Evolutionary conservation across 208 protist genomes (phyloP).

Genomic region (Angomonas deanei): DNA sequence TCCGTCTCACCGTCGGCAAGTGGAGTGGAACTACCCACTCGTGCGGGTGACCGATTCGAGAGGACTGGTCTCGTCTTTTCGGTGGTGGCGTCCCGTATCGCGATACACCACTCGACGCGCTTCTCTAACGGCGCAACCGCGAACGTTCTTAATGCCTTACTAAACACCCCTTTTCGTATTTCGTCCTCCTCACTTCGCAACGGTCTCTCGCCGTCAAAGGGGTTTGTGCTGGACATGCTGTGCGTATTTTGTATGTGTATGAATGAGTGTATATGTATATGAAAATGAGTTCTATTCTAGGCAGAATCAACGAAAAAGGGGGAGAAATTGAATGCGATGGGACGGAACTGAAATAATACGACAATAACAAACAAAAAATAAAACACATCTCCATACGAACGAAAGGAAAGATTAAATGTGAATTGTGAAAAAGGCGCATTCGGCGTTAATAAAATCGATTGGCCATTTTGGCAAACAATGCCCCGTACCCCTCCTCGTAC

Average conservation of each 20-base stretch:
- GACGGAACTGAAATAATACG: too few species aligned
- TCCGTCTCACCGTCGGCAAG: background rate
- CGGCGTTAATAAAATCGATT: too few species aligned
- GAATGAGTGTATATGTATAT: too few species aligned
- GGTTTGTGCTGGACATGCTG: conserved; percentile 30
- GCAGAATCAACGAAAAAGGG: too few species aligned
- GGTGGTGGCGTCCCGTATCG: conserved; percentile 40
- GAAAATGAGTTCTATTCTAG: too few species aligned
- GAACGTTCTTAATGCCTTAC: conserved; percentile 45
- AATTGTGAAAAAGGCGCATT: too few species aligned
- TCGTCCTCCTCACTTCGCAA: conserved; percentile 81
- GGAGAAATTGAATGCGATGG: too few species aligned
- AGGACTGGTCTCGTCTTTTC: background rate
- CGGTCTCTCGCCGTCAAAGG: conserved; percentile 53
- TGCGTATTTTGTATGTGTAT: background rate
- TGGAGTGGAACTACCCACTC: background rate
- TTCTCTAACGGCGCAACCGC: conserved; percentile 27
- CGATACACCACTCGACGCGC: conserved; percentile 48
- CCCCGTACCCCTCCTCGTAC: conserved; percentile 13
- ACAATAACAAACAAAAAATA: too few species aligned
- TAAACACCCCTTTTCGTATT: conserved; percentile 85
- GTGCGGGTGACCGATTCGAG: too few species aligned
- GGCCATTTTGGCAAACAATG: background rate
- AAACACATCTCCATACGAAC: too few species aligned
- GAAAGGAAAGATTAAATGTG: too few species aligned